Conservation (phyloP, 768 basidiomycete species). For the Ramaria sp. region DNA sequence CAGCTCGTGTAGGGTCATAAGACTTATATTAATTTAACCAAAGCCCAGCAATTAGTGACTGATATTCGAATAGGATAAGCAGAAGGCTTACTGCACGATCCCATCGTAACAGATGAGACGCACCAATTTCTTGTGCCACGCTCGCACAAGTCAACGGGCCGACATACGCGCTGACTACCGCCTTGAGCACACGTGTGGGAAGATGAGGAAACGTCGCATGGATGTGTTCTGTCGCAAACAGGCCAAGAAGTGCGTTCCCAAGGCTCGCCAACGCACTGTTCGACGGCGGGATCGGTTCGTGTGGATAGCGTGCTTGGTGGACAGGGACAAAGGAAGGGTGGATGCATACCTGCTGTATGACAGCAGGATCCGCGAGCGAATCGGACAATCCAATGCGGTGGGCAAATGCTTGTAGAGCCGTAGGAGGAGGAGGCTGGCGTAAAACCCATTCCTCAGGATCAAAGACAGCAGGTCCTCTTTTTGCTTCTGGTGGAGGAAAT, state of each 20-base stretch:
- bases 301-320: conserved; percentile 45
- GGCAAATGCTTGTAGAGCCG: conserved; percentile 64
- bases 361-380: conserved; percentile 39
- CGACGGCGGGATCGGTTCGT: conserved; percentile 41
- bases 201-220: conserved; percentile 77
- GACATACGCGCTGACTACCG: conserved; percentile 85
- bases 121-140: conserved; percentile 82
- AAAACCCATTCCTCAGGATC: conserved; percentile 59
- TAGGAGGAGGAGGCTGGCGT: conserved; percentile 58
- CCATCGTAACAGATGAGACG: conserved; percentile 70
- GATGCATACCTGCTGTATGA: conserved; percentile 66
- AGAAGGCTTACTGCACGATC: conserved; percentile 50
- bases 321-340: conserved; percentile 58
- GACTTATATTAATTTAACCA: conserved; percentile 19
- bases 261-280: conserved; percentile 69
- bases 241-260: conserved; percentile 83
- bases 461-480: conserved; percentile 23
- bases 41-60: neutral
- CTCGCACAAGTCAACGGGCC: conserved; percentile 75
- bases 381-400: conserved; percentile 64
- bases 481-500: conserved; percentile 6
- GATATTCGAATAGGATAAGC: conserved; percentile 5
- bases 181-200: conserved; percentile 84
- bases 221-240: conserved; percentile 81
- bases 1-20: conserved; percentile 35